A percentile compares a stretch with the other conserved stretches of the same genome.
These are phyloP conservation scores for Paracamarosporium sp. DNA, from an alignment of 2,329 filamentous ascomycete genomes.

Conservation along the genomic window DNA sequence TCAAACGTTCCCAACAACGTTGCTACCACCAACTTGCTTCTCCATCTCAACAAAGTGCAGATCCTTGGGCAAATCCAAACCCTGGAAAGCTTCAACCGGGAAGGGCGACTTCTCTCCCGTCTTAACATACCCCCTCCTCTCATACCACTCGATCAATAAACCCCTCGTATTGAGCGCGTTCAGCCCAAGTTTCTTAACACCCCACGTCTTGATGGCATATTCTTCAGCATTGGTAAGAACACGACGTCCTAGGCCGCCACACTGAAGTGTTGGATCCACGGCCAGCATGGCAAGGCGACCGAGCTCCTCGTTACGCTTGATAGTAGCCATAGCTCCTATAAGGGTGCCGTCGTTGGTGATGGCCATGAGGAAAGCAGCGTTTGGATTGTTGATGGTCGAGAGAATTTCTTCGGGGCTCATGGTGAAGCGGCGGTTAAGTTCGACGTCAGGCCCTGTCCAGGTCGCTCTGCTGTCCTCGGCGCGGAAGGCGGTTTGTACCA, in stretches of 20 bases:
- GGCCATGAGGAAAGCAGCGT: slow-evolving; percentile 5
- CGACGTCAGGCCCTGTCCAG: slow-evolving; percentile 4
- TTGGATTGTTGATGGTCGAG: slow-evolving; percentile 1
- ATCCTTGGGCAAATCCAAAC: background rate
- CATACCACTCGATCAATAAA: slow-evolving; percentile 8
- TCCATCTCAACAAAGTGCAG: slow-evolving; percentile 6
- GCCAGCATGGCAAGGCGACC: slow-evolving; percentile 4
- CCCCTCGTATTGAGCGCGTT: slow-evolving; percentile 2
- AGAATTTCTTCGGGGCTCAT: background rate
- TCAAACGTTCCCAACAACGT: background rate
- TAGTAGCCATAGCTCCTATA: background rate
- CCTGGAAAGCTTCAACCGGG: background rate
- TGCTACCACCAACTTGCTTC: background rate
- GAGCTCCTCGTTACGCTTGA: background rate
- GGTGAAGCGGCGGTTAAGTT: slow-evolving; percentile 6
- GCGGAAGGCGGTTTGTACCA: slow-evolving; percentile 6
- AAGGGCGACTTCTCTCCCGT: slow-evolving; percentile 7
- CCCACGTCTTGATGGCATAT: background rate
- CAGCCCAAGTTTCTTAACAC: slow-evolving; percentile 1
- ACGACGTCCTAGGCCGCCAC: background rate
- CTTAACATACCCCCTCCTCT: slow-evolving; percentile 5
- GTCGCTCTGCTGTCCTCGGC: background rate
- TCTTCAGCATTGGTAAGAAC: background rate
- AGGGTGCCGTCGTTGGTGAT: background rate
- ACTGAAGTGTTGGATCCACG: slow-evolving; percentile 2